Evolutionary conservation across 83 land plant genomes (phyloP).

Genomic region (Thuja plicata): DNA sequence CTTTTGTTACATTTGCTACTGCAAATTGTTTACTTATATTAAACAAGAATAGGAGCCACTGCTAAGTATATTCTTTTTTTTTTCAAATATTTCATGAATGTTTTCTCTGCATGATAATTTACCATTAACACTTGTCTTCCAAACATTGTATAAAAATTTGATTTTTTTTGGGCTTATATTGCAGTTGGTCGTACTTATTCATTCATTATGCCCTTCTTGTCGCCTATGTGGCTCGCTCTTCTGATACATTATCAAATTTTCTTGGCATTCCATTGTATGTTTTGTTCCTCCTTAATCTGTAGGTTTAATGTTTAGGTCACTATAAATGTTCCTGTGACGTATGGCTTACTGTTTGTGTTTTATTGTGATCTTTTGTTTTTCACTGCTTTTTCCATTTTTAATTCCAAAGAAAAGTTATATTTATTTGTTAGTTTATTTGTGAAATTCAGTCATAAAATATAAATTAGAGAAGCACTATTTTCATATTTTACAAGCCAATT

Average conservation of each 20-base stretch:
- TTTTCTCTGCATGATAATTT: not conserved
- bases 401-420: not conserved
- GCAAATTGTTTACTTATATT: not conserved
- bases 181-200: slow-evolving; percentile 91
- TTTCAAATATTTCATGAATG: not conserved
- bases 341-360: not conserved
- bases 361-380: not conserved
- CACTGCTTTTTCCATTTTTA: not conserved
- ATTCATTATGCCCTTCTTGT: slow-evolving; percentile 98
- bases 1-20: not conserved
- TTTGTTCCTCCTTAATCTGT: not conserved
- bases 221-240: slow-evolving; percentile 97
- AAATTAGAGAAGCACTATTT: not conserved
- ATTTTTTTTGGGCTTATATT: slow-evolving; percentile 5
- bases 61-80: not conserved
- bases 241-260: slow-evolving; percentile 80
- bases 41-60: not conserved
- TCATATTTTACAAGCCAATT: too few species aligned
- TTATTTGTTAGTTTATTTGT: not conserved
- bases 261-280: slow-evolving; percentile 81
- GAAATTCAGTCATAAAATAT: not conserved
- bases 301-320: not conserved
- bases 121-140: not conserved
- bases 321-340: not conserved
- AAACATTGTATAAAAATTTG: not conserved